These are phyloP conservation scores for Talaromyces ruber DNA, from an alignment of 495 filamentous ascomycete species.

Conservation along the genomic window DNA sequence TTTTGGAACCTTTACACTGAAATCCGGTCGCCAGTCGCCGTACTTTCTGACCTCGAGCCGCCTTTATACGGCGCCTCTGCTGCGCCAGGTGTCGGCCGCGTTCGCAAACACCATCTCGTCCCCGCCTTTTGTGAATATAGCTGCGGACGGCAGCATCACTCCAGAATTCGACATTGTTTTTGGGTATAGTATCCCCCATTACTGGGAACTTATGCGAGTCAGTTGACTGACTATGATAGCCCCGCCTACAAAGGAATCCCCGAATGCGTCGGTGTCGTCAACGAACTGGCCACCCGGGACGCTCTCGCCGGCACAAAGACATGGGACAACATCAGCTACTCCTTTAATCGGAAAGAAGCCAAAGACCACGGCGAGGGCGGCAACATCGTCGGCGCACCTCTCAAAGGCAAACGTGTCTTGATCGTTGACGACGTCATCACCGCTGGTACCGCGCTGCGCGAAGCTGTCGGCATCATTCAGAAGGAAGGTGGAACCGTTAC, in stretches of 20 bases:
- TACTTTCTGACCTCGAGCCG: slow-evolving; percentile 97
- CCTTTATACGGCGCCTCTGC: slow-evolving; percentile 68
- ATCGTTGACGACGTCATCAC: slow-evolving; percentile 96
- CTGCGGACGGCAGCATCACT: slow-evolving; percentile 18
- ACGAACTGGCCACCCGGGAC: slow-evolving; percentile 59
- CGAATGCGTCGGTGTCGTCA: slow-evolving; percentile 63
- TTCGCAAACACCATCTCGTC: slow-evolving; percentile 66
- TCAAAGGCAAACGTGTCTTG: slow-evolving; percentile 76
- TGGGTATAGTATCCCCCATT: slow-evolving; percentile 1
- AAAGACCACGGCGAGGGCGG: slow-evolving; percentile 95
- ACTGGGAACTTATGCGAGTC: neutral
- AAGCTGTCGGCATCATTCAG: slow-evolving; percentile 76
- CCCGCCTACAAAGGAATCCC: slow-evolving; percentile 97
- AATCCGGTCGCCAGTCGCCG: slow-evolving; percentile 87
- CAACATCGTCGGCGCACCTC: slow-evolving; percentile 73
- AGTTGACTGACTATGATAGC: slow-evolving; percentile 18
- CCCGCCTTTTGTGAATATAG: slow-evolving; percentile 32
- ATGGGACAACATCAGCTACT: slow-evolving; percentile 56
- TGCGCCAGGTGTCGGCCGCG: slow-evolving; percentile 63
- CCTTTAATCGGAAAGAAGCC: slow-evolving; percentile 89
- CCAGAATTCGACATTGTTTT: slow-evolving; percentile 14
- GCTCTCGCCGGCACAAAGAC: slow-evolving; percentile 23
- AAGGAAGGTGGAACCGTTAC: slow-evolving; percentile 72
- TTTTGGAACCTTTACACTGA: slow-evolving; percentile 84
- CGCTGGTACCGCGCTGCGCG: slow-evolving; percentile 85